Conservation (phyloP, 331 rosid genomes). For the Stylosanthes scabra region DNA sequence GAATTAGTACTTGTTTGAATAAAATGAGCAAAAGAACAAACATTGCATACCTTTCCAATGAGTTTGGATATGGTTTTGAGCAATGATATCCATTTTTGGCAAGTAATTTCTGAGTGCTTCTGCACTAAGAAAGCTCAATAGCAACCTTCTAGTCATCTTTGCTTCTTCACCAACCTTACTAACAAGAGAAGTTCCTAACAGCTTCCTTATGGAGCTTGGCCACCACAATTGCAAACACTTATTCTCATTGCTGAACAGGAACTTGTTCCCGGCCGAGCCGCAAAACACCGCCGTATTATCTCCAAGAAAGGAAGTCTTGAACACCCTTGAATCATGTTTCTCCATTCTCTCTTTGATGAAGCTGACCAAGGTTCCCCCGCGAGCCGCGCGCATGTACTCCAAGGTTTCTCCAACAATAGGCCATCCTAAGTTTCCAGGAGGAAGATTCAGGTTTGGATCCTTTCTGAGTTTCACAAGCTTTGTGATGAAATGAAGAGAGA, state of each 20-base stretch:
- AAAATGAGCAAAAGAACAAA: not conserved
- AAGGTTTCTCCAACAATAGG: conserved; percentile 58
- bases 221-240: conserved; percentile 57
- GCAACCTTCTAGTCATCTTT: conserved; percentile 45
- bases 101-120: conserved; percentile 51
- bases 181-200: conserved; percentile 41
- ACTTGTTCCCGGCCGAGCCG: conserved; percentile 55
- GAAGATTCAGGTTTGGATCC: conserved; percentile 40
- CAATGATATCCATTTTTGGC: conserved; percentile 75
- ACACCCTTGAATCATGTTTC: conserved; percentile 45
- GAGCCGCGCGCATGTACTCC: conserved; percentile 17
- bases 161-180: conserved; percentile 53
- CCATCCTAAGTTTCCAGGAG: conserved; percentile 53
- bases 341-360: conserved; percentile 49
- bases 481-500: conserved; percentile 35
- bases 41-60: conserved; percentile 62
- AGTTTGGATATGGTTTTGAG: conserved; percentile 55
- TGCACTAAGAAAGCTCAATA: conserved; percentile 50
- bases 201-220: conserved; percentile 49
- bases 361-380: conserved; percentile 27
- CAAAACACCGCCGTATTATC: conserved; percentile 42
- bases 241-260: conserved; percentile 59
- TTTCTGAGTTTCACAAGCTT: conserved; percentile 41
- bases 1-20: not conserved
- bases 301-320: conserved; percentile 57